Evolutionary conservation across 2,329 filamentous ascomycete species (phyloP).

Genomic region (Xylaria polymorpha): DNA sequence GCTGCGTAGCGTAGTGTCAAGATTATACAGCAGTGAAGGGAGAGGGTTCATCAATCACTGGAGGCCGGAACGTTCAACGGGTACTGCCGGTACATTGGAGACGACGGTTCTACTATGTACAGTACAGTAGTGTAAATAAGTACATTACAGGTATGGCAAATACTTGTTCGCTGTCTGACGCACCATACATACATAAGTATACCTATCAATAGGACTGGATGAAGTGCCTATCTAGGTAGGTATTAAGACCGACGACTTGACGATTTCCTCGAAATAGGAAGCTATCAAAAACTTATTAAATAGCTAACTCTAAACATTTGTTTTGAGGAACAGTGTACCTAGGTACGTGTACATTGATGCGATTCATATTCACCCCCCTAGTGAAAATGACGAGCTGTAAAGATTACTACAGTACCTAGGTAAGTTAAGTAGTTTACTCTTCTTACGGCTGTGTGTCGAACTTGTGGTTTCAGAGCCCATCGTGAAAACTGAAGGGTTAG

Average conservation of each 20-base stretch:
- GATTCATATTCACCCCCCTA: background rate
- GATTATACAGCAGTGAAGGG: background rate
- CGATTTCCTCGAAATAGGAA: background rate
- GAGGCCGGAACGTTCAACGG: constrained; percentile 17
- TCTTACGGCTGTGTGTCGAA: constrained; percentile 16
- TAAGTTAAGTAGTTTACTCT: background rate
- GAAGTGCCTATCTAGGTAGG: background rate
- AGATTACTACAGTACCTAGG: constrained; percentile 13
- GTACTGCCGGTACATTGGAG: constrained; percentile 20
- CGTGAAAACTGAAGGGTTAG: background rate
- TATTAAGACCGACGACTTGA: background rate
- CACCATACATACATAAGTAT: background rate
- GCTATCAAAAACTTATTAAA: constrained; percentile 14
- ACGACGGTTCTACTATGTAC: background rate
- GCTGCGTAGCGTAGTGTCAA: background rate
- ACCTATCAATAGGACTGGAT: background rate
- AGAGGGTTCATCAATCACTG: background rate
- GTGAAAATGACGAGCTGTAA: constrained; percentile 22
- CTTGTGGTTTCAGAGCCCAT: constrained; percentile 21
- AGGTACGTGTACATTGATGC: background rate
- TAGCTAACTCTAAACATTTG: constrained; percentile 14
- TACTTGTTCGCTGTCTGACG: background rate
- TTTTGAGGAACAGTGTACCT: background rate
- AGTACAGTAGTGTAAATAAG: background rate
- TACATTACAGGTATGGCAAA: background rate